A percentile compares a stretch with the other conserved stretches of the same genome.
These are phyloP conservation scores for Achlya hypogyna DNA, from an alignment of 352 stramenopile species.

Conservation along the genomic window DNA sequence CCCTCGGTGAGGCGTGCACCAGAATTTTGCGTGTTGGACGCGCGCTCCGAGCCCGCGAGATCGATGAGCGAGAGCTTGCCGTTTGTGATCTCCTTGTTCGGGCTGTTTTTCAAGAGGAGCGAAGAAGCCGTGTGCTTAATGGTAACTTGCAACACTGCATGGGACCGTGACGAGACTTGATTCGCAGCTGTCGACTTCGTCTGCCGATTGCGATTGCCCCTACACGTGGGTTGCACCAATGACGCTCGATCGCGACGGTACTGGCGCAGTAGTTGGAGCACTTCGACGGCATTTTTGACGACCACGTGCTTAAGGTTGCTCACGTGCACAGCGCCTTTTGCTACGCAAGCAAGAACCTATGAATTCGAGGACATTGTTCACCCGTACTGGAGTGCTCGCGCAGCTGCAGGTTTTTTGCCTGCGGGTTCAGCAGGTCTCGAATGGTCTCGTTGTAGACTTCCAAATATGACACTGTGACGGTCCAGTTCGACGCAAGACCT, in stretches of 20 bases:
- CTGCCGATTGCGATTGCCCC: conserved; percentile 43
- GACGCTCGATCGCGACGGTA: conserved; percentile 7
- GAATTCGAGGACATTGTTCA: not conserved
- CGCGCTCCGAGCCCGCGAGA: conserved; percentile 70
- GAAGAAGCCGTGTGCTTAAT: conserved; percentile 49
- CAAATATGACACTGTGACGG: conserved; percentile 79
- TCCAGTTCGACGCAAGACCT: conserved; percentile 51
- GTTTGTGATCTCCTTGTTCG: conserved; percentile 45
- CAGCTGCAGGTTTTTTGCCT: conserved; percentile 24
- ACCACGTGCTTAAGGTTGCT: conserved; percentile 41
- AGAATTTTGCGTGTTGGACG: conserved; percentile 67
- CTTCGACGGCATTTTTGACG: conserved; percentile 35
- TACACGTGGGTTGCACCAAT: conserved; percentile 3
- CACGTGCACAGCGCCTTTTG: conserved; percentile 42
- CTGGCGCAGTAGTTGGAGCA: conserved; percentile 37
- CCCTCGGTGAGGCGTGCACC: conserved; percentile 48
- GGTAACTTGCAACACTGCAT: conserved; percentile 73
- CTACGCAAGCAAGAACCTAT: conserved; percentile 21
- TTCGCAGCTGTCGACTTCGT: conserved; percentile 74
- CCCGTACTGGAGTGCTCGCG: conserved; percentile 43
- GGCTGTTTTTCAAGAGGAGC: conserved; percentile 36
- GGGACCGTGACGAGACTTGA: conserved; percentile 66
- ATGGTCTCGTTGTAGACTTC: conserved; percentile 93
- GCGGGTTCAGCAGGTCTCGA: conserved; percentile 76
- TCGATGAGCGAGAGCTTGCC: conserved; percentile 80